Evolutionary conservation across 257 asterid species (phyloP).

Genomic region (Salvia hispanica): DNA sequence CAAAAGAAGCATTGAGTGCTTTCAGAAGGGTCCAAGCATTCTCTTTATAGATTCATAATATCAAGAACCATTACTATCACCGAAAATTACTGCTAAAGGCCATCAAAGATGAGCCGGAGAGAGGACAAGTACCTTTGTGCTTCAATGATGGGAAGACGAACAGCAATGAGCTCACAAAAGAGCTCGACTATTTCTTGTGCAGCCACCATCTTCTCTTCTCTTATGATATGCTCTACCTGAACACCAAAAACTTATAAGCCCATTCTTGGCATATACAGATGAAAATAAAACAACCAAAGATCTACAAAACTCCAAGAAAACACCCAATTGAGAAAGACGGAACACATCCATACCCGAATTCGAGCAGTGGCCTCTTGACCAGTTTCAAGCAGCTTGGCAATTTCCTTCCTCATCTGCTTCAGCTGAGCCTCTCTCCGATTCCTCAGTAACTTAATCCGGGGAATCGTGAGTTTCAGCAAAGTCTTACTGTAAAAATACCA

Average conservation of each 20-base stretch:
- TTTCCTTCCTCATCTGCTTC: slow-evolving; percentile 87
- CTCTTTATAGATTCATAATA: slow-evolving; percentile 6
- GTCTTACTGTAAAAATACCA: slow-evolving; percentile 64
- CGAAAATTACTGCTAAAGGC: neutral
- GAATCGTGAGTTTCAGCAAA: slow-evolving; percentile 76
- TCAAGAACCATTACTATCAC: neutral
- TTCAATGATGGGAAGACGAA: slow-evolving; percentile 82
- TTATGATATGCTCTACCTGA: slow-evolving; percentile 88
- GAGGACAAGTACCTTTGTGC: slow-evolving; percentile 57
- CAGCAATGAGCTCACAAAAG: slow-evolving; percentile 76
- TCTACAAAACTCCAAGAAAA: neutral
- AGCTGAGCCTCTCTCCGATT: slow-evolving; percentile 92
- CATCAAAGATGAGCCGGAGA: neutral
- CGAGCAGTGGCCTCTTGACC: slow-evolving; percentile 99
- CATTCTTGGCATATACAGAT: neutral
- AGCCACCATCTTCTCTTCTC: slow-evolving; percentile 97
- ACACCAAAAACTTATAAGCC: neutral
- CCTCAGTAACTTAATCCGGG: slow-evolving; percentile 88
- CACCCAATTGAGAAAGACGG: neutral
- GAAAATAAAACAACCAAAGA: neutral
- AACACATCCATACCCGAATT: slow-evolving; percentile 61
- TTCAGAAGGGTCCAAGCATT: too few species aligned
- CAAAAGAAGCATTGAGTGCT: too few species aligned
- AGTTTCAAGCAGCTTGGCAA: slow-evolving; percentile 92
- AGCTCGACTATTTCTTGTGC: slow-evolving; percentile 96